Evolutionary conservation across 305 asterid genomes (phyloP).

Genomic region (Fraxinus albicans): DNA sequence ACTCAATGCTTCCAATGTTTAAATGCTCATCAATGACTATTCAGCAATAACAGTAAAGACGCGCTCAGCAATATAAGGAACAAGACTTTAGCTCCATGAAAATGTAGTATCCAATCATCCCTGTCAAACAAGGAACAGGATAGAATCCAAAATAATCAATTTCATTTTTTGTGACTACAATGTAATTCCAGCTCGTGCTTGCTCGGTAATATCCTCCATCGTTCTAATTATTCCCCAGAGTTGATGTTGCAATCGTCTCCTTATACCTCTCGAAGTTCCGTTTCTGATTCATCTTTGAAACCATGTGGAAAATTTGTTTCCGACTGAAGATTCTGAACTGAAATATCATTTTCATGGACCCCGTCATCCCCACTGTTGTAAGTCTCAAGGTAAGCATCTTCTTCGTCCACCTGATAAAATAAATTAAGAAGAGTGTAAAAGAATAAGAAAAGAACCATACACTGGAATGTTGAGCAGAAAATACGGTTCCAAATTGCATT

Average conservation of each 20-base stretch:
- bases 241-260: background rate
- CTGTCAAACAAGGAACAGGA: background rate
- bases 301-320: constrained; percentile 41
- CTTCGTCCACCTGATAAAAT: constrained; percentile 59
- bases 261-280: constrained; percentile 28
- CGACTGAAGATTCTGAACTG: constrained; percentile 10
- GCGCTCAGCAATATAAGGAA: background rate
- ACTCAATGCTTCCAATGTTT: background rate
- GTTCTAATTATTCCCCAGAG: background rate
- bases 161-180: background rate
- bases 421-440: background rate
- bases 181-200: background rate
- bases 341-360: constrained; percentile 27
- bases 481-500: background rate
- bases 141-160: background rate
- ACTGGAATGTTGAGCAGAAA: background rate
- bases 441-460: background rate
- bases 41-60: background rate
- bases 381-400: constrained; percentile 36
- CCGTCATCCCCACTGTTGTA: constrained; percentile 33
- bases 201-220: background rate
- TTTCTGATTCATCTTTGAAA: constrained; percentile 31
- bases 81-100: background rate
- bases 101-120: background rate
- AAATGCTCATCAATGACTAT: background rate